phyloP scores from a whole-genome alignment of 768 basidiomycete species.

The Lactarius vividus region DNA sequence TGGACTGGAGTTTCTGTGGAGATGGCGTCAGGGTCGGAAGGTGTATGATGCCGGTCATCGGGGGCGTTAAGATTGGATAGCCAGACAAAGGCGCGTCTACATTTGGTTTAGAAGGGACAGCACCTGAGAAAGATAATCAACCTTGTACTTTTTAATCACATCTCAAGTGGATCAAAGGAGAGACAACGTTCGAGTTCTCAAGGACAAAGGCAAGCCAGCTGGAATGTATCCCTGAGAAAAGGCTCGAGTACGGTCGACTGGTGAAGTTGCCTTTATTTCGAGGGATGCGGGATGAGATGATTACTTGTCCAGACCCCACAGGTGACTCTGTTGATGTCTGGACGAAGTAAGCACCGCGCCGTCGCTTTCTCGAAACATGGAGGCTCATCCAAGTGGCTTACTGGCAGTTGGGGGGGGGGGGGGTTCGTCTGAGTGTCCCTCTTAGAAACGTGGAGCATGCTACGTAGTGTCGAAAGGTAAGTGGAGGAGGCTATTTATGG shows the following conservation, averaged over 20 bases:
- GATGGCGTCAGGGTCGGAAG: background rate
- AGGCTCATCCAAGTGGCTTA: background rate
- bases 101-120: background rate
- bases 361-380: background rate
- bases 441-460: background rate
- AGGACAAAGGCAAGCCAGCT: background rate
- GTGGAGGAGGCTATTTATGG: background rate
- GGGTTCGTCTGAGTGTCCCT: background rate
- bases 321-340: background rate
- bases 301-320: constrained; percentile 3
- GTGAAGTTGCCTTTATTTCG: constrained; percentile 6
- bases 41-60: background rate
- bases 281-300: constrained; percentile 7
- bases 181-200: background rate
- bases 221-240: background rate
- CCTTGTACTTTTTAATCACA: background rate
- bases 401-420: too few relatives aligned
- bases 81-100: background rate
- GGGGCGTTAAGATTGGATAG: background rate
- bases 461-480: background rate
- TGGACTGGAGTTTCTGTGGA: background rate
- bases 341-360: constrained; percentile 8
- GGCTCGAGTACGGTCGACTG: background rate
- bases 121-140: background rate
- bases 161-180: background rate